Percentiles rank a stretch among this genome's conserved stretches.
Evolutionary conservation across 257 asterid genomes (phyloP).

Genomic region (Rauvolfia tetraphylla): DNA sequence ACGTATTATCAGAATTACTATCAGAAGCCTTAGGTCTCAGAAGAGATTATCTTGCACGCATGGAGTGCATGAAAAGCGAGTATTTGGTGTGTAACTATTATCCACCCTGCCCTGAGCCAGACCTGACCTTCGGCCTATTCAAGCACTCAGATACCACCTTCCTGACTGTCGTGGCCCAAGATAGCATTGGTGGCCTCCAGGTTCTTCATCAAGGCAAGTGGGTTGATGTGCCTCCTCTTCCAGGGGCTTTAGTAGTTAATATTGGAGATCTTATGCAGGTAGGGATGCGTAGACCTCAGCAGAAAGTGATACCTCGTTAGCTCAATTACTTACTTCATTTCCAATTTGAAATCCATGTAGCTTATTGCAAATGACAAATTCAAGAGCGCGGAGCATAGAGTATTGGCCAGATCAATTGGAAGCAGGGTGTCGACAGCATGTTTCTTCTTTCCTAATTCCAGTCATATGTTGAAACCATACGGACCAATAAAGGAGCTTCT

Average conservation of each 20-base stretch:
- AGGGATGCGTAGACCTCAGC: not conserved
- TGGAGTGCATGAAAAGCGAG: slow-evolving; percentile 48
- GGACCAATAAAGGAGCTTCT: slow-evolving; percentile 56
- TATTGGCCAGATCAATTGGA: slow-evolving; percentile 40
- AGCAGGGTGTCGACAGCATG: slow-evolving; percentile 61
- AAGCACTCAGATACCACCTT: slow-evolving; percentile 61
- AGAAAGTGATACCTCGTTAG: not conserved
- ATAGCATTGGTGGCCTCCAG: slow-evolving; percentile 66
- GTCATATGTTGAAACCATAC: slow-evolving; percentile 30
- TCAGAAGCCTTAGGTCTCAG: slow-evolving; percentile 63
- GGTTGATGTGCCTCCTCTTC: slow-evolving; percentile 67
- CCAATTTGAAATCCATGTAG: slow-evolving; percentile 19
- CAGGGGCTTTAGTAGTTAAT: slow-evolving; percentile 60
- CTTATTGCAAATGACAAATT: slow-evolving; percentile 64
- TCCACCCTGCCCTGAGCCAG: slow-evolving; percentile 74
- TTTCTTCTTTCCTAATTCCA: slow-evolving; percentile 54
- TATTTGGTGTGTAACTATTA: slow-evolving; percentile 53
- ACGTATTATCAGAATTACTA: slow-evolving; percentile 40
- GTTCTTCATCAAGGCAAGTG: slow-evolving; percentile 45
- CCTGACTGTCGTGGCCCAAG: slow-evolving; percentile 57
- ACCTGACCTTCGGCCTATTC: slow-evolving; percentile 42
- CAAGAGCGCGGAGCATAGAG: slow-evolving; percentile 76
- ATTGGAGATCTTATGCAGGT: slow-evolving; percentile 80
- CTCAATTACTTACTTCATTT: not conserved
- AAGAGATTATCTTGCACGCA: slow-evolving; percentile 31